Conservation (phyloP, 2,329 filamentous ascomycete species). For the Claviceps cyperi region DNA sequence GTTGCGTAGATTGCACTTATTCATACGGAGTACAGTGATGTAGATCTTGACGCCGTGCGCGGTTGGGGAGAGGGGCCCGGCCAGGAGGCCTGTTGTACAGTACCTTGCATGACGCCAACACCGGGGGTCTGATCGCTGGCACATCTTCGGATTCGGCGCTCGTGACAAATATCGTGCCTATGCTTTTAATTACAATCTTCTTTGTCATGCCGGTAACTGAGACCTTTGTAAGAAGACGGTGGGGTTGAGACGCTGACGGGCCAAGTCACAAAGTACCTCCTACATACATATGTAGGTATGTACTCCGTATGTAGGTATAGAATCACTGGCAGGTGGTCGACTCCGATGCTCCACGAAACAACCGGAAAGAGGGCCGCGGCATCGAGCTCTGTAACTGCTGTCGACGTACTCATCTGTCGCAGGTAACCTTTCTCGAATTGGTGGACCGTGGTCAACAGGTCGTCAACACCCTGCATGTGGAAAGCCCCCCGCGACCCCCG, state of each 20-base stretch:
- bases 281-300: no score
- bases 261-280: no score
- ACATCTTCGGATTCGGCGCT: neutral
- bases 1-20: neutral
- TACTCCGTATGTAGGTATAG: neutral
- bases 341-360: neutral
- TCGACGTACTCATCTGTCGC: neutral
- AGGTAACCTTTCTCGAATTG: neutral
- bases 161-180: neutral
- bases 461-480: neutral
- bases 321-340: neutral
- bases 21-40: no score
- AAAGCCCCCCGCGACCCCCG: neutral
- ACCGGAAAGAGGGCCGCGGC: neutral
- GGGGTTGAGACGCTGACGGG: neutral
- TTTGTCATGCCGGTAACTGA: neutral
- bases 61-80: neutral
- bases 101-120: conserved; percentile 2
- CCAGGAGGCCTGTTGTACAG: neutral
- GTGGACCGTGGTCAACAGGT: neutral
- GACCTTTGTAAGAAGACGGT: neutral
- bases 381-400: neutral
- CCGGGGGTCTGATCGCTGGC: neutral
- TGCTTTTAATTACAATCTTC: neutral
- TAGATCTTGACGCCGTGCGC: neutral